phyloP scores from a whole-genome alignment of 2,329 filamentous ascomycete genomes.

The Westerdykella aurantiaca region DNA sequence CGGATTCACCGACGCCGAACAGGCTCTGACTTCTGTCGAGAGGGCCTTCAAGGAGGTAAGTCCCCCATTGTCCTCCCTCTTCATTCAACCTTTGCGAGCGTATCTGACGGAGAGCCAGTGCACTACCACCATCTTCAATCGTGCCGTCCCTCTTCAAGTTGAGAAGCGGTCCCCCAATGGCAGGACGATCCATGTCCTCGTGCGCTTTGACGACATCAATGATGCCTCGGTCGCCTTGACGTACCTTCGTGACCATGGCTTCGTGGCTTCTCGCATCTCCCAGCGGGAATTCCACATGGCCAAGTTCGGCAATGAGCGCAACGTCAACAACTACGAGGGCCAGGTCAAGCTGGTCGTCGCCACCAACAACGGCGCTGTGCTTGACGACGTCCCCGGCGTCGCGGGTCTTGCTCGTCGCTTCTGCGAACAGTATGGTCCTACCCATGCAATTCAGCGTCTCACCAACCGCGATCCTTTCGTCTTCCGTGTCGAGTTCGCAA shows the following conservation, averaged over 20 bases:
- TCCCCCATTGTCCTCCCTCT: conserved; percentile 3
- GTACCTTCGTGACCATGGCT: conserved; percentile 18
- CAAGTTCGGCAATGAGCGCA: conserved; percentile 20
- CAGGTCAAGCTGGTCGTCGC: conserved; percentile 21
- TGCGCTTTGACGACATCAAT: conserved; percentile 38
- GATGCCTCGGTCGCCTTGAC: conserved; percentile 27
- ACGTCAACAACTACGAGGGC: conserved; percentile 28
- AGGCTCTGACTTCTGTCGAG: not conserved
- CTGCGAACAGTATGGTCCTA: not conserved
- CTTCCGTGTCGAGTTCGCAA: conserved; percentile 31
- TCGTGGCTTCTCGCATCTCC: conserved; percentile 16
- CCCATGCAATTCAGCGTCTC: not conserved
- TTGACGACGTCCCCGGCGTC: conserved; percentile 15
- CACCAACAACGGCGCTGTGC: not conserved
- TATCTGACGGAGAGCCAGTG: conserved; percentile 22
- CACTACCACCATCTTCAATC: conserved; percentile 15
- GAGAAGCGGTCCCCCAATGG: not conserved
- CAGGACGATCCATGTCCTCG: conserved; percentile 15
- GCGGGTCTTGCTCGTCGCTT: conserved; percentile 8
- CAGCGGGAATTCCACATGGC: conserved; percentile 19
- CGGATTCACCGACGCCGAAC: conserved; percentile 8
- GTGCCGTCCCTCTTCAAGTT: conserved; percentile 15
- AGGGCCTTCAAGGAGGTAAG: conserved; percentile 22
- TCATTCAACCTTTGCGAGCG: not conserved
- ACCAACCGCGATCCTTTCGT: conserved; percentile 6